phyloP scores from a whole-genome alignment of 305 asterid genomes.

The Lippia alba region DNA sequence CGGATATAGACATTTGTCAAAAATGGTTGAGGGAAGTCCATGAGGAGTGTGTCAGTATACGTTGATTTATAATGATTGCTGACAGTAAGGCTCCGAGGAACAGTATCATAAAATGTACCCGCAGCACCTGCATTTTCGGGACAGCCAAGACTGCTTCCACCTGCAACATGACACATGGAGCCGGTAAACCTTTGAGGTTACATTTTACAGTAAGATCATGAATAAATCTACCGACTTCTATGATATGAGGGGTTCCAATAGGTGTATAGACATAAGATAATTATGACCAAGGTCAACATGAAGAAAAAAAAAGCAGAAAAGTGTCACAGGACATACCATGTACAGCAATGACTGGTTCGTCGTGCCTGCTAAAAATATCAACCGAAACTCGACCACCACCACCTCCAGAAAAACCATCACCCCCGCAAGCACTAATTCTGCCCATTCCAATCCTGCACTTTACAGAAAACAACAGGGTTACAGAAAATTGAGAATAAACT shows the following conservation, averaged over 20 bases:
- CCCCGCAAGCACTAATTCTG: slow-evolving; percentile 89
- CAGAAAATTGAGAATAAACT: slow-evolving; percentile 30
- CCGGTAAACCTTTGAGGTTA: slow-evolving; percentile 9
- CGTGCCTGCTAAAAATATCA: slow-evolving; percentile 95
- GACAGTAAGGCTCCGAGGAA: slow-evolving; percentile 97
- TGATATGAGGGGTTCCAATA: not conserved
- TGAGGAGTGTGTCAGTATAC: slow-evolving; percentile 85
- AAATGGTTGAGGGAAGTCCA: slow-evolving; percentile 95
- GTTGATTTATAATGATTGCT: slow-evolving; percentile 81
- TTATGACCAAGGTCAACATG: slow-evolving; percentile 5
- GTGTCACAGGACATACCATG: slow-evolving; percentile 62
- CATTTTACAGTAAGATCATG: slow-evolving; percentile 20
- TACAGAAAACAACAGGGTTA: slow-evolving; percentile 38
- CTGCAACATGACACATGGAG: slow-evolving; percentile 49
- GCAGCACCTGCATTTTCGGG: slow-evolving; percentile 97
- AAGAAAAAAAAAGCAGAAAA: not conserved
- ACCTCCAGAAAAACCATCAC: slow-evolving; percentile 95
- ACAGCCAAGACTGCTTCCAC: slow-evolving; percentile 96
- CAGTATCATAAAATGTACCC: slow-evolving; percentile 93
- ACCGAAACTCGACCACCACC: slow-evolving; percentile 97
- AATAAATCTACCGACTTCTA: slow-evolving; percentile 21
- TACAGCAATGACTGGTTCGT: slow-evolving; percentile 74
- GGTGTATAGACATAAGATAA: not conserved
- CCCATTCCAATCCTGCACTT: slow-evolving; percentile 94
- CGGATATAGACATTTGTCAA: slow-evolving; percentile 82